These are phyloP conservation scores for Berberis thunbergii DNA, from an alignment of 164 flowering plant species.

Conservation along the genomic window DNA sequence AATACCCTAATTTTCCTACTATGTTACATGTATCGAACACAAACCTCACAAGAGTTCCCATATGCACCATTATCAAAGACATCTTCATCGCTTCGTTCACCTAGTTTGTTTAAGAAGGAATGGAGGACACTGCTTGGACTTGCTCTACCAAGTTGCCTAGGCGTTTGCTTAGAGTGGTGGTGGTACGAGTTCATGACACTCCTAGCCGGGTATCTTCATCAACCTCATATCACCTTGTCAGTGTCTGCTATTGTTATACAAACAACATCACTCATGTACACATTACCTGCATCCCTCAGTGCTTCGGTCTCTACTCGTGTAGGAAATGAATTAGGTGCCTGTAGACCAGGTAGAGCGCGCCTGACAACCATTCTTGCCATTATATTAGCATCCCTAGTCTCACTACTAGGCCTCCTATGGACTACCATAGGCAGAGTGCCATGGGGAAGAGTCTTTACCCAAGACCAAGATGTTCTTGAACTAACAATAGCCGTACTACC, in stretches of 20 bases:
- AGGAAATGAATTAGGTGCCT: slow-evolving; percentile 83
- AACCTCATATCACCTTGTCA: slow-evolving; percentile 57
- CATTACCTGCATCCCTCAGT: slow-evolving; percentile 63
- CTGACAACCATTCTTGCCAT: slow-evolving; percentile 42
- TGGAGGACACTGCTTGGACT: slow-evolving; percentile 54
- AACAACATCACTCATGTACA: slow-evolving; percentile 89
- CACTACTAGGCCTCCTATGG: slow-evolving; percentile 45
- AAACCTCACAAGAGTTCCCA: slow-evolving; percentile 8
- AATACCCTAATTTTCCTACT: slow-evolving; percentile 46
- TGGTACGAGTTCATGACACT: slow-evolving; percentile 96
- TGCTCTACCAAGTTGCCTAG: slow-evolving; percentile 69
- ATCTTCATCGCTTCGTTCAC: not conserved
- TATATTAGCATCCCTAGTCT: slow-evolving; percentile 32
- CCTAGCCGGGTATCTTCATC: slow-evolving; percentile 58
- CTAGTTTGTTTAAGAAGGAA: slow-evolving; percentile 22
- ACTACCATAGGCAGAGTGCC: slow-evolving; percentile 46
- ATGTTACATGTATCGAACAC: slow-evolving; percentile 26
- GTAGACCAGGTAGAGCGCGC: slow-evolving; percentile 48
- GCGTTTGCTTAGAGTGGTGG: slow-evolving; percentile 95
- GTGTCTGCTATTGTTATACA: slow-evolving; percentile 82
- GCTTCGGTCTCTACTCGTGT: slow-evolving; percentile 72
- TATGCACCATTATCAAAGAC: slow-evolving; percentile 12
- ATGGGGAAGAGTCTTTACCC: slow-evolving; percentile 76
- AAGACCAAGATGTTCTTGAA: slow-evolving; percentile 47
- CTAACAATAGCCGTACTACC: slow-evolving; percentile 56